Base-by-base conservation (phyloP, 1,284 basidiomycete genomes). In the Ganoderma resinaceum region DNA sequence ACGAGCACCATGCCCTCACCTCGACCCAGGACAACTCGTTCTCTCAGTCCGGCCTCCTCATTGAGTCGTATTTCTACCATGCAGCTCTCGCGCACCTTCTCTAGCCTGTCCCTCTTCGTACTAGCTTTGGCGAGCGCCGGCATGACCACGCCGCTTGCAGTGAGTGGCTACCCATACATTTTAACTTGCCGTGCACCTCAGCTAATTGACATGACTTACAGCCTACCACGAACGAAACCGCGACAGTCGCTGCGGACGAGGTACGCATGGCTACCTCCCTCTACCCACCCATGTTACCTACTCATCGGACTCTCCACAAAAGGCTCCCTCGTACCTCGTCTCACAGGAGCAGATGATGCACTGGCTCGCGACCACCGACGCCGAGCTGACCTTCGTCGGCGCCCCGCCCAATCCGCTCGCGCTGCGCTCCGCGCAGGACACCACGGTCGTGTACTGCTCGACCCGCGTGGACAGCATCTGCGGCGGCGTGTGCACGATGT, bases 341-440 rank as follows among this genome's bases (percentile, higher is more conserved):
- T 16, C 23, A 7, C 26, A 58, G 2, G 33, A 62, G 29, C 37
- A 66, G 37, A 57, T 66, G 35, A 12, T 62, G 20, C 26, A 35
- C 61, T 66, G 61, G 65, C 40, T 66, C 61, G 20, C 60, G 16
- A 66, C 20, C 38, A 66, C 65, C 61, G 60, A 66, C 53, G 65
- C 65, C n/a, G 42, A 66, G 26, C 16, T 66, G 52, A 66, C 65
- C 31, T 66, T 49, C 65, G 16, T 62, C 61, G 60, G 60, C 43
- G 11, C 33, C 18, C 60, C 60, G 2, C 46, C 46, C 38, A 66
- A 66, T 23, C 59, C 64, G 18, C 65, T 52, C 14, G 29, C 33
- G n/a, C 23, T 40, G 12, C 49, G 42, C n/a, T 18, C 52, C 16
- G 59, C 59, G 0, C 16, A 43, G 26, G 49, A 29, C 61, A 61